Evolutionary conservation across 2,329 filamentous ascomycete species (phyloP).

Genomic region (Colletotrichum cordylinicola): DNA sequence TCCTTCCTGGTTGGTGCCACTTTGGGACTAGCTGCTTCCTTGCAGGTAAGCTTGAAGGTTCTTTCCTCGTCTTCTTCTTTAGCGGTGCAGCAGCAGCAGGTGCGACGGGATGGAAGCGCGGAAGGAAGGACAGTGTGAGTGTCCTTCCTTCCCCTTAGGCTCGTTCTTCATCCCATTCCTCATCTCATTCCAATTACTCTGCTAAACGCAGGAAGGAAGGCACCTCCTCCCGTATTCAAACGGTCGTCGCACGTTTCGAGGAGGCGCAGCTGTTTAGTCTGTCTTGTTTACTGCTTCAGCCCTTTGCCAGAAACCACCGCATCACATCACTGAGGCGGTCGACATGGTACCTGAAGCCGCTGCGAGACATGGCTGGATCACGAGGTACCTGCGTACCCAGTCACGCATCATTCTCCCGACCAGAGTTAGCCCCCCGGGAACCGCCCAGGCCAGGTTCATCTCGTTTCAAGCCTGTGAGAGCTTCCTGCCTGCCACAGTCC

Average conservation of each 20-base stretch:
- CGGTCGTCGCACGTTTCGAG: not conserved
- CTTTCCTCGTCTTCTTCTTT: not conserved
- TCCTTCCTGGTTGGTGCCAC: not conserved
- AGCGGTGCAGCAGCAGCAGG: not conserved
- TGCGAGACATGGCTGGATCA: not conserved
- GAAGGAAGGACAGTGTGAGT: not conserved
- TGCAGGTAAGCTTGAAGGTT: not conserved
- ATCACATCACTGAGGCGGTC: not conserved
- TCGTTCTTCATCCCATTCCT: not conserved
- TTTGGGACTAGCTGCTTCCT: not conserved
- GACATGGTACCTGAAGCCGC: not conserved
- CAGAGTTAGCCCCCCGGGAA: not conserved
- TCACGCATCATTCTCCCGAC: not conserved
- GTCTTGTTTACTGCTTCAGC: not conserved
- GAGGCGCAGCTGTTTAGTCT: not conserved
- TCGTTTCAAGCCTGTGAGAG: conserved; percentile 18
- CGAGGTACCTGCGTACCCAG: not conserved
- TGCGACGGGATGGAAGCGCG: not conserved
- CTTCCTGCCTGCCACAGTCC: not conserved
- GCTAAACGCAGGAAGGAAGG: not conserved
- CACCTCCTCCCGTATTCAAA: not conserved
- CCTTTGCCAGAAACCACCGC: not conserved
- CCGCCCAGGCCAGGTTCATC: conserved; percentile 9
- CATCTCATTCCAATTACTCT: not conserved
- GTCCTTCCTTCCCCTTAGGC: not conserved